Evolutionary conservation across 2,329 filamentous ascomycete species (phyloP).

Genomic region (Thelonectria blattea): DNA sequence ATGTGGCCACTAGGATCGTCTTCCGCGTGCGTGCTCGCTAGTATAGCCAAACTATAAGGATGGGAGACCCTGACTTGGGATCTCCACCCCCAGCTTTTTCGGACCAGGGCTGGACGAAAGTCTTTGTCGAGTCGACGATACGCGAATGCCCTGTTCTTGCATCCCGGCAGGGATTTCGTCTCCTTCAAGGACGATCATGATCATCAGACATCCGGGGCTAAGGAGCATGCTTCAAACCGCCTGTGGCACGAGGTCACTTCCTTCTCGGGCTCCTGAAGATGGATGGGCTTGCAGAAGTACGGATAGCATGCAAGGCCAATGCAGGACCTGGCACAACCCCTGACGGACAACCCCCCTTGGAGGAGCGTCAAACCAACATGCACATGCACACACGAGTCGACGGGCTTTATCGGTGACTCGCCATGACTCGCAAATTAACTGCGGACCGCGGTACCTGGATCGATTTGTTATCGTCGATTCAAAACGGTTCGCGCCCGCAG

Average conservation of each 20-base stretch:
- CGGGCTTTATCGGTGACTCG: not conserved
- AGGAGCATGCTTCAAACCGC: not conserved
- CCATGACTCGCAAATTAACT: slow-evolving; percentile 3
- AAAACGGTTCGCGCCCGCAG: not conserved
- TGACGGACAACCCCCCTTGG: not conserved
- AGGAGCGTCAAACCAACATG: not conserved
- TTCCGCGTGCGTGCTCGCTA: not conserved
- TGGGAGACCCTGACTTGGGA: not conserved
- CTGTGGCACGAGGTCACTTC: not conserved
- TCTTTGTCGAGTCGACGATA: not conserved
- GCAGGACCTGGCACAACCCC: too few relatives aligned
- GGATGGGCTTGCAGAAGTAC: not conserved
- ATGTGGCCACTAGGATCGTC: not conserved
- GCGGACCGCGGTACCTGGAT: not conserved
- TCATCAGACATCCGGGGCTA: not conserved
- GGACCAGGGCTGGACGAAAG: not conserved
- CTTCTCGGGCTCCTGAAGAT: not conserved
- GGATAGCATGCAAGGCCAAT: not conserved
- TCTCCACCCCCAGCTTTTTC: not conserved
- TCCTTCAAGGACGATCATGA: not conserved
- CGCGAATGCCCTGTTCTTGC: not conserved
- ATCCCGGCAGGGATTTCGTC: not conserved
- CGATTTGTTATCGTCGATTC: not conserved
- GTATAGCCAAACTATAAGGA: not conserved
- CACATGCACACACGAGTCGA: not conserved